Conservation (phyloP, 768 basidiomycete genomes). For the Termitomyces sp. region DNA sequence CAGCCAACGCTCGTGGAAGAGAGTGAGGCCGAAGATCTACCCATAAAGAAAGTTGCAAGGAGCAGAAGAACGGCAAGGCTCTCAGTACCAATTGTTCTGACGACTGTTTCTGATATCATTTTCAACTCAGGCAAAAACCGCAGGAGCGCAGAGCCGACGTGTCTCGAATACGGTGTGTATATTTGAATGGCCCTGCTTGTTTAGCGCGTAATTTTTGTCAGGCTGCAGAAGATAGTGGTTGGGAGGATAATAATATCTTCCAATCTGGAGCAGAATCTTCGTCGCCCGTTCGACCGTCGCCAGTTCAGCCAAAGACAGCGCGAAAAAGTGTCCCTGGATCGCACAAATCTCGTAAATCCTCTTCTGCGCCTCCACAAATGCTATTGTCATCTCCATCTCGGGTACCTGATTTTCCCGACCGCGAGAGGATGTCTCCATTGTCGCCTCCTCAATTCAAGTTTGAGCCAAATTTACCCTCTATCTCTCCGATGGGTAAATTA, state of each 20-base stretch:
- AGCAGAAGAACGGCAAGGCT: constrained; percentile 54
- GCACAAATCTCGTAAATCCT: constrained; percentile 63
- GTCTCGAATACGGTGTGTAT: constrained; percentile 42
- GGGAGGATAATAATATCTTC: constrained; percentile 90
- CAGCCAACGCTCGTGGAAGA: constrained; percentile 59
- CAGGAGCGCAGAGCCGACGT: constrained; percentile 51
- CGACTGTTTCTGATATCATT: constrained; percentile 1
- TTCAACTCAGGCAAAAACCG: constrained; percentile 39
- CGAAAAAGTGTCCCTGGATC: constrained; percentile 32
- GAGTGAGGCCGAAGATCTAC: constrained; percentile 70
- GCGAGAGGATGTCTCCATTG: constrained; percentile 17
- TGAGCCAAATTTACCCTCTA: constrained; percentile 46
- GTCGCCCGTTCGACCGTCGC: constrained; percentile 67
- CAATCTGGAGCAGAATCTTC: constrained; percentile 90
- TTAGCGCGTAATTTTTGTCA: constrained; percentile 2
- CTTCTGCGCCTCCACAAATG: constrained; percentile 65
- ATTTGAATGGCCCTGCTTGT: constrained; percentile 5
- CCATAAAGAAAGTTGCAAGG: constrained; percentile 55
- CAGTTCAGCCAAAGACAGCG: constrained; percentile 38
- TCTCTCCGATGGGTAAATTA: constrained; percentile 23
- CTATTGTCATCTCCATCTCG: constrained; percentile 40
- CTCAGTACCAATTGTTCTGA: neutral
- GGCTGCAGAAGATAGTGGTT: constrained; percentile 67
- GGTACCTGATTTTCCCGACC: constrained; percentile 18
- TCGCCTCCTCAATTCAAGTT: constrained; percentile 57